Evolutionary conservation across 2,329 filamentous ascomycete genomes (phyloP), one percentile per base, ranked within the genome.

Genomic region (Scleromitrula shiraiana): DNA sequence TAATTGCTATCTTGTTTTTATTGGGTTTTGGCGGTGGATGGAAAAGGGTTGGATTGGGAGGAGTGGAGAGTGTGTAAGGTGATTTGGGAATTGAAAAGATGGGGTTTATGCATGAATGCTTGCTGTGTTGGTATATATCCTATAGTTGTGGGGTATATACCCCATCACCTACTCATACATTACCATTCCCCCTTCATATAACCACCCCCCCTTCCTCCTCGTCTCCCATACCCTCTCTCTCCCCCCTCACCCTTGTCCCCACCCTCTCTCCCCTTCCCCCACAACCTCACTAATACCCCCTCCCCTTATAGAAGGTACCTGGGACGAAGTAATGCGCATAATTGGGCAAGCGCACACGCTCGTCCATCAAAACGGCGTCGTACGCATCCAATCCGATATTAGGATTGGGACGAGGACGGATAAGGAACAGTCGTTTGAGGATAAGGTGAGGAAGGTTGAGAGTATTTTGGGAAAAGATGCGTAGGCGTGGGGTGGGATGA

Each of bases 301-400:
- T 6, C 12, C 10, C 12, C 3, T 27, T 5, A 53, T 58, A 95
- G 91, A 97, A 71, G 93, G 91, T 2, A 77, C 81, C 33, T 97
- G 93, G 91, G 86, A 94, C 56, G 79, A 85, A 26, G 89, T 95
- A 50, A 89, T 95, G 76, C 74, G 71, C 48, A 75, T 90, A 23
- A 85, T 95, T 56, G 89, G 89, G n/a, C 86, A 91, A 69, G 87
- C 86, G 3, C 89, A 95, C 68, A 76, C 77, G 0, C 71, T 88
- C 39, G 78, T 95, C 19, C 89, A 95, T 63, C 69, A 80, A 51
- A 77, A 80, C 51, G 88, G 88, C n/a, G 78, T 88, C 27, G 74
- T 85, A 51, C 74, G 93, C 46, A 85, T 97, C 33, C 91, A 97
- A 72, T 86, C 82, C 23, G 89, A 91, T 63, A 90, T 97, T 70